Conservation (phyloP, 768 basidiomycete genomes). For the Termitomyces sp. region DNA sequence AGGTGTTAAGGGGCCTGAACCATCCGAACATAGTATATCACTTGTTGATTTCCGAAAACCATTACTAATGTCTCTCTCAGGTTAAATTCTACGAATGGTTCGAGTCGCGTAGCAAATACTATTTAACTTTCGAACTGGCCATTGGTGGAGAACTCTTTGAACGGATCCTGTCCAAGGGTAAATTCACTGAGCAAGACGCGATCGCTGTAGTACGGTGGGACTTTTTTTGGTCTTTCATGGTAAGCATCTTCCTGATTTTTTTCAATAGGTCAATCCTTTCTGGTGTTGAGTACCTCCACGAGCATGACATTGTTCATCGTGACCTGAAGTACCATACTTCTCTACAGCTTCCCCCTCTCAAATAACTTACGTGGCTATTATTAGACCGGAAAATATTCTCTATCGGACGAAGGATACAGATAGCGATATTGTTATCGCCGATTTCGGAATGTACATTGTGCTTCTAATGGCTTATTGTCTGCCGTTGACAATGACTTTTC, state of each 20-base stretch:
- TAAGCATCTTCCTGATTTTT: neutral
- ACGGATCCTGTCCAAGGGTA: slow-evolving; percentile 76
- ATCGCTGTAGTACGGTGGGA: slow-evolving; percentile 67
- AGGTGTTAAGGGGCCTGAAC: slow-evolving; percentile 81
- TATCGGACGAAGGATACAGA: slow-evolving; percentile 72
- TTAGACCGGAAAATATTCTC: slow-evolving; percentile 92
- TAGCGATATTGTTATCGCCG: slow-evolving; percentile 91
- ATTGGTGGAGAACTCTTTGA: slow-evolving; percentile 94
- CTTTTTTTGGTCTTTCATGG: neutral
- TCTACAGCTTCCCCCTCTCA: neutral
- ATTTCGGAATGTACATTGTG: slow-evolving; percentile 88
- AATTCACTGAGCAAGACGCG: slow-evolving; percentile 92
- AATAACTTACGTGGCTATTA: neutral
- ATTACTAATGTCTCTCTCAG: slow-evolving; percentile 27
- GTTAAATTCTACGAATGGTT: slow-evolving; percentile 98
- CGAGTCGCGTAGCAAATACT: slow-evolving; percentile 90
- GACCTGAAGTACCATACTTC: slow-evolving; percentile 72
- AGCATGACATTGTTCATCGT: slow-evolving; percentile 91
- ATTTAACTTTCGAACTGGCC: slow-evolving; percentile 92
- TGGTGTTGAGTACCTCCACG: slow-evolving; percentile 86
- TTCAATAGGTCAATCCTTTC: slow-evolving; percentile 65
- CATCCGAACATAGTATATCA: slow-evolving; percentile 82
- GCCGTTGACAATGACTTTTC: neutral
- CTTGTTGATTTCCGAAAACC: slow-evolving; percentile 5
- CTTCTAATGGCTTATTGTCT: slow-evolving; percentile 4